Evolutionary conservation across 2,329 filamentous ascomycete genomes (phyloP).

Genomic region (Mollisiaceae sp.): DNA sequence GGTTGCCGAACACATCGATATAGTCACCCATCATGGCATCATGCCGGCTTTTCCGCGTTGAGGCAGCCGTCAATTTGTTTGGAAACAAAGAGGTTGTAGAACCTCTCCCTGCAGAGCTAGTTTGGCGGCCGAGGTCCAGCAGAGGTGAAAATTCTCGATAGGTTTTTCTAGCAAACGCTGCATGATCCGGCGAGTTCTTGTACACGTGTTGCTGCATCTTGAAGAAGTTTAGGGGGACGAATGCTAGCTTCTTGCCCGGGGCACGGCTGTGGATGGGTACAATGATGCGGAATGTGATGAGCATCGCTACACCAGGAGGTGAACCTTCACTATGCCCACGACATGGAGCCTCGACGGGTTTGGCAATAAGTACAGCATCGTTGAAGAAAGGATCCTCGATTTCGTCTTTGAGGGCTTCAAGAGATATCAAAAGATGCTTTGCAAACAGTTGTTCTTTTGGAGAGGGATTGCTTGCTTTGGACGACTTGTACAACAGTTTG

Average conservation of each 20-base stretch:
- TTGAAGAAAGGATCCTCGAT: slow-evolving; percentile 53
- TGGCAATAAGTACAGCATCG: slow-evolving; percentile 52
- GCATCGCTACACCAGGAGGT: slow-evolving; percentile 41
- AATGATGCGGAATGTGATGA: slow-evolving; percentile 65
- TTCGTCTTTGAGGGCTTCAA: slow-evolving; percentile 48
- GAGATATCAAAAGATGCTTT: slow-evolving; percentile 49
- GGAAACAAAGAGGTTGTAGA: neutral
- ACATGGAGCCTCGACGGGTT: slow-evolving; percentile 51
- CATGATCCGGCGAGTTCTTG: slow-evolving; percentile 57
- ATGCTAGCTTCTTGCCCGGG: slow-evolving; percentile 57
- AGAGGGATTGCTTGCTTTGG: slow-evolving; percentile 46
- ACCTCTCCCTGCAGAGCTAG: neutral
- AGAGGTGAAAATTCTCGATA: slow-evolving; percentile 64
- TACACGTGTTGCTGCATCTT: slow-evolving; percentile 68
- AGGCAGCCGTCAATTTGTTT: slow-evolving; percentile 3
- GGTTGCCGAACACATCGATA: slow-evolving; percentile 21
- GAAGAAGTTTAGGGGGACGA: slow-evolving; percentile 68
- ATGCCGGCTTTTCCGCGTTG: slow-evolving; percentile 13
- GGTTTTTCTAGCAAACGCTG: slow-evolving; percentile 63
- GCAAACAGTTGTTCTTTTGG: slow-evolving; percentile 52
- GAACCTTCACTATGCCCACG: slow-evolving; percentile 36
- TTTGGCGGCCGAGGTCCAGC: slow-evolving; percentile 33
- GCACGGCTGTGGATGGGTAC: slow-evolving; percentile 64
- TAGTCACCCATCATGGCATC: slow-evolving; percentile 16
- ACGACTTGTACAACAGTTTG: slow-evolving; percentile 44